phyloP scores from a whole-genome alignment of 2,329 filamentous ascomycete species.

The Lachnellula arida region DNA sequence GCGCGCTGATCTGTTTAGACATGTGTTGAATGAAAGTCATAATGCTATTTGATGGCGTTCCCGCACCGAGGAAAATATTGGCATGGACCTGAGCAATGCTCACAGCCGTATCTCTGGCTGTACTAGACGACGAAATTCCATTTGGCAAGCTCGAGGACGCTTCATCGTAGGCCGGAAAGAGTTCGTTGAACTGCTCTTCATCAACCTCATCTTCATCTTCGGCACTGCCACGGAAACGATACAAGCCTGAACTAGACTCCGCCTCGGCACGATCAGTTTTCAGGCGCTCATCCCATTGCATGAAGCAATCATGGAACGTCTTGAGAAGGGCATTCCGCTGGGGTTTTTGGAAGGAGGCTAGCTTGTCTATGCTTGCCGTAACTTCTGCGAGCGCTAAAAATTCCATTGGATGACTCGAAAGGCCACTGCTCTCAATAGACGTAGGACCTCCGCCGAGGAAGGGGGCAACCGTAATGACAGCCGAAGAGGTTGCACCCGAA shows the following conservation, averaged over 20 bases:
- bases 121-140: conserved; percentile 7
- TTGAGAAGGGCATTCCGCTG: conserved; percentile 55
- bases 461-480: conserved; percentile 45
- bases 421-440: conserved; percentile 9
- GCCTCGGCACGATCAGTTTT: conserved; percentile 71
- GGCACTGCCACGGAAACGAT: conserved; percentile 73
- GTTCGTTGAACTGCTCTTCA: conserved; percentile 67
- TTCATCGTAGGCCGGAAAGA: conserved; percentile 76
- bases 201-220: conserved; percentile 73
- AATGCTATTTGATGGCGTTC: conserved; percentile 23
- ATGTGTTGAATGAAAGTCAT: conserved; percentile 26
- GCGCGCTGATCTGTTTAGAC: conserved; percentile 22
- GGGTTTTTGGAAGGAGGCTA: conserved; percentile 34
- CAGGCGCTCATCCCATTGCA: conserved; percentile 75
- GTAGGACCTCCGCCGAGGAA: conserved; percentile 46
- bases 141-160: conserved; percentile 21
- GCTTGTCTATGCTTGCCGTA: conserved; percentile 45
- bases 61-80: conserved; percentile 32
- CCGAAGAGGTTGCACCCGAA: conserved; percentile 4
- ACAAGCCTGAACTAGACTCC: conserved; percentile 70
- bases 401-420: conserved; percentile 36
- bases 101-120: conserved; percentile 39
- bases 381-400: conserved; percentile 46
- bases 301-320: conserved; percentile 68
- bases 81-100: conserved; percentile 57